Evolutionary conservation across 192 early-diverging fungal genomes (phyloP), one percentile per base, ranked within the genome.

Genomic region (Coemansia sp.): DNA sequence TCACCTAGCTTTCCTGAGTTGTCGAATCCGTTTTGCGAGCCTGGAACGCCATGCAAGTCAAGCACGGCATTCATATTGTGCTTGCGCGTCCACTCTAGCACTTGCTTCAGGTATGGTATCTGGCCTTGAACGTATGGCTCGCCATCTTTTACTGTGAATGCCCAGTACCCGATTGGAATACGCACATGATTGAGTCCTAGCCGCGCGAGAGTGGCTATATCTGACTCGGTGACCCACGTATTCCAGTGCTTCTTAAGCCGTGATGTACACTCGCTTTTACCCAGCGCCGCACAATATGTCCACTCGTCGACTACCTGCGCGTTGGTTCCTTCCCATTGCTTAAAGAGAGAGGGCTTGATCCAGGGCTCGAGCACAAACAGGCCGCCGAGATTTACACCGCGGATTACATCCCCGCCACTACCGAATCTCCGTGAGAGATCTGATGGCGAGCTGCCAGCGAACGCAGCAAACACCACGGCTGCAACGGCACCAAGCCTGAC

Each of bases 131-230:
- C 79, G 35, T 85, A 88, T 10, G 87, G 87, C 67, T 88, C 87
- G 41, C 35, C 62, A 46, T 77, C 70, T 27, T 76, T 72, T 10
- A 78, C 59, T 3, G 82, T 82, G 38, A 88, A 84, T 10, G 86
- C 86, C 87, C 87, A 88, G 51, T 86, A 84, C 4, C 87, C 87
- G 3, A 88, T 85, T 11, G 87, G 87, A 31, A 88, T 88, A 19
- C 87, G 85, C 8, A 88, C 51, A 43, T 86, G 79, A 56, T 88
- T 88, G 0, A 85, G 62, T 0, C 83, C 79, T 7, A 82, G 66
- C 19, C 61, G 70, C 0, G 86, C 77, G 4, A 88, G 54, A 0
- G 64, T 74, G 9, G 58, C 36, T 45, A 88, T 85, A 61, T 88
- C 87, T 0, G 51, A 39, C 59, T 87, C 87, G 27, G 84, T 86